Evolutionary conservation across 2,329 filamentous ascomycete genomes (phyloP).

Genomic region (Fulvia fulva): DNA sequence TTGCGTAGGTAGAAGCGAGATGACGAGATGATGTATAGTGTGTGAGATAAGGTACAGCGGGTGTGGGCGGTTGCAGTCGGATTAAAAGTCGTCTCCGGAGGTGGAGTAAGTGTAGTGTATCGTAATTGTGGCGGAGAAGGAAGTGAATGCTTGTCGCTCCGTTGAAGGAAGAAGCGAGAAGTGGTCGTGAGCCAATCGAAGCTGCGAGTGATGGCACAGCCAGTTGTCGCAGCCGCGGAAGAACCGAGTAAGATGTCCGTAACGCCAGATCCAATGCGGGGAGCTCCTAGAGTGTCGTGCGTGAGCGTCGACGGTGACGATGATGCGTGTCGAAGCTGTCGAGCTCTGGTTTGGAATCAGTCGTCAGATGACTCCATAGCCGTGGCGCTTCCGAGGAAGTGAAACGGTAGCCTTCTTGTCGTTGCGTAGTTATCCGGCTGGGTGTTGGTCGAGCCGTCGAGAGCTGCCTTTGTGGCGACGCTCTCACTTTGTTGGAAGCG

Average conservation of each 20-base stretch:
- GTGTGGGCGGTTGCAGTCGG: background rate
- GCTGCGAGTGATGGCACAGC: background rate
- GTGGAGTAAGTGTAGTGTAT: background rate
- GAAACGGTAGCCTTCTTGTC: constrained; percentile 5
- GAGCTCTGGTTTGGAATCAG: background rate
- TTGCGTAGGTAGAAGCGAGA: background rate
- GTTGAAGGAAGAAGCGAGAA: background rate
- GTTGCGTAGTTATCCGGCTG: background rate
- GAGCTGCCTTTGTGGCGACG: background rate
- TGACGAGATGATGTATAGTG: constrained; percentile 1
- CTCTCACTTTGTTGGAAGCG: constrained; percentile 40
- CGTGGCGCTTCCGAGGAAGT: background rate
- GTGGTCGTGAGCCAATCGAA: constrained; percentile 3
- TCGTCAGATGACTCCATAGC: background rate
- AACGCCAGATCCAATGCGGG: background rate
- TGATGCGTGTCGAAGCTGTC: constrained; percentile 1
- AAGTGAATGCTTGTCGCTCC: constrained; percentile 4
- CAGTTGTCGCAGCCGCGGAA: constrained; percentile 1
- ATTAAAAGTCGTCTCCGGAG: background rate
- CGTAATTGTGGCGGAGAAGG: constrained; percentile 2
- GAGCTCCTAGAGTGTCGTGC: background rate
- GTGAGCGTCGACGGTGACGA: background rate
- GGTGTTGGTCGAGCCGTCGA: background rate
- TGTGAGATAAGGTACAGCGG: background rate
- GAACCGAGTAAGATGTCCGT: background rate